Conservation (phyloP, 768 basidiomycete genomes). For the Phlebiopsis flavidoalba region DNA sequence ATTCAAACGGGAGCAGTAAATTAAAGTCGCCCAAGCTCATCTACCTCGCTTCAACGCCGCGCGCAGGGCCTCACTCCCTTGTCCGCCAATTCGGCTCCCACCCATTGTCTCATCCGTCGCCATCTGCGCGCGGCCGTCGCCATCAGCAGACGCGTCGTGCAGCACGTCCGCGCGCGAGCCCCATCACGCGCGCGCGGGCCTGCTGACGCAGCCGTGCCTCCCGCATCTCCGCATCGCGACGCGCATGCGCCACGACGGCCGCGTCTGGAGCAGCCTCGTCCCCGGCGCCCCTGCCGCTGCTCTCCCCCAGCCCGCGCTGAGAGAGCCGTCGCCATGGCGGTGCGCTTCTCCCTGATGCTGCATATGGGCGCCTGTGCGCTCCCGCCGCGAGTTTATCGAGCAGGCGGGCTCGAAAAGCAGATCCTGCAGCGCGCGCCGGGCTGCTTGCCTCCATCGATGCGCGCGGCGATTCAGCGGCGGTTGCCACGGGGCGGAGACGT, state of each 20-base stretch:
- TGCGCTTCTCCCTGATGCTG: neutral
- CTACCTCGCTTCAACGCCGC: neutral
- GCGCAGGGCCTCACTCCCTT: neutral
- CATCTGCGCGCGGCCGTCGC: neutral
- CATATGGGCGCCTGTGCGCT: constrained; percentile 27
- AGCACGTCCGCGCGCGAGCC: constrained; percentile 17
- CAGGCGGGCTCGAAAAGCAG: constrained; percentile 30
- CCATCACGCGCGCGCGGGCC: constrained; percentile 42
- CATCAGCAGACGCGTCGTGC: neutral
- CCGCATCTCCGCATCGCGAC: constrained; percentile 18
- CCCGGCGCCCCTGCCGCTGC: neutral
- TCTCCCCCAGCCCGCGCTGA: no score
- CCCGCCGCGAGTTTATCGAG: constrained; percentile 39
- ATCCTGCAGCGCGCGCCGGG: neutral
- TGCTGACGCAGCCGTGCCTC: constrained; percentile 44
- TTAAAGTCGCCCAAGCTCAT: neutral
- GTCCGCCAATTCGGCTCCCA: neutral
- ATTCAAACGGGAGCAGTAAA: no score
- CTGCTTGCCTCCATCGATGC: neutral
- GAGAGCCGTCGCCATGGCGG: constrained; percentile 1
- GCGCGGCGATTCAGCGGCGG: constrained; percentile 7
- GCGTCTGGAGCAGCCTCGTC: neutral
- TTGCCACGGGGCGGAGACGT: neutral
- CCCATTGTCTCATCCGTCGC: neutral
- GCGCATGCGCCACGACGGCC: constrained; percentile 9